These are phyloP conservation scores for Candida hungchunana DNA, from an alignment of 805 yeast species.

Conservation along the genomic window DNA sequence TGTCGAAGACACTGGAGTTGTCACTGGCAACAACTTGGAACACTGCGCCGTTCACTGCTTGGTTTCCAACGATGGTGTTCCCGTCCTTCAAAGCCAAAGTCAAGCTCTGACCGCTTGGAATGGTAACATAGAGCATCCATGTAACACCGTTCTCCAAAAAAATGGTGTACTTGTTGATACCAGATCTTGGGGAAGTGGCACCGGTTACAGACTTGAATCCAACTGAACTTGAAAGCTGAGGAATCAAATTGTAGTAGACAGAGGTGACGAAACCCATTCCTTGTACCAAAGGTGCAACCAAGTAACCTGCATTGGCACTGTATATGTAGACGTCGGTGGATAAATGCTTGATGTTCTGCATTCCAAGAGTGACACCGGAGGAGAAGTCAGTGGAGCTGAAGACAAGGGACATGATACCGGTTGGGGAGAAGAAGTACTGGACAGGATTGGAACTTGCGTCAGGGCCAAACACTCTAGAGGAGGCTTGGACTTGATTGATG, in stretches of 20 bases:
- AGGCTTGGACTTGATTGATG: constrained; percentile 53
- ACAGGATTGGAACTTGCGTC: constrained; percentile 49
- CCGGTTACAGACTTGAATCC: constrained; percentile 53
- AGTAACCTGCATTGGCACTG: constrained; percentile 32
- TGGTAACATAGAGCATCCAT: constrained; percentile 66
- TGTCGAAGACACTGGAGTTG: constrained; percentile 42
- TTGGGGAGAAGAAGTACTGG: constrained; percentile 65
- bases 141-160: constrained; percentile 49
- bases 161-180: constrained; percentile 50
- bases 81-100: constrained; percentile 28
- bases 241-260: constrained; percentile 47
- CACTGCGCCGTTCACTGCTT: constrained; percentile 43
- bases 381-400: constrained; percentile 42
- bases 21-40: constrained; percentile 62
- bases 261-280: constrained; percentile 84
- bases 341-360: constrained; percentile 30
- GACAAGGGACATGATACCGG: constrained; percentile 57
- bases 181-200: constrained; percentile 34
- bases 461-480: constrained; percentile 68
- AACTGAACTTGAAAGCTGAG: constrained; percentile 54
- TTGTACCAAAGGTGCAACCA: constrained; percentile 62
- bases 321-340: constrained; percentile 30
- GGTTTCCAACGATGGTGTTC: constrained; percentile 39
- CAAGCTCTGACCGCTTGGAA: constrained; percentile 37
- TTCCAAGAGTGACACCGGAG: constrained; percentile 24